phyloP scores from a whole-genome alignment of 768 basidiomycete genomes.

The Pleurotus citrinopileatus region DNA sequence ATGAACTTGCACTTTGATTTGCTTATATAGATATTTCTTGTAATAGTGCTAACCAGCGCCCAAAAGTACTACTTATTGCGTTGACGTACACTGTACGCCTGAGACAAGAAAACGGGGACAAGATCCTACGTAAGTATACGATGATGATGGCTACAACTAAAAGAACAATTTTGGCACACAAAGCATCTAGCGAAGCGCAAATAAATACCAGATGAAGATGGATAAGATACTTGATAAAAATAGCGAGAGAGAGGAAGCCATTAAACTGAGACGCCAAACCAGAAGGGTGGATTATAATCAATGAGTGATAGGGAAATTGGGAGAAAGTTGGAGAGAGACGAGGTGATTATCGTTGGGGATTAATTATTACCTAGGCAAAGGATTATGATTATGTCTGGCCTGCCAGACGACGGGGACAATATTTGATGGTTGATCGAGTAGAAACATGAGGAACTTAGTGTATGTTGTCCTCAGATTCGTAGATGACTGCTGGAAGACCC shows the following conservation, averaged over 20 bases:
- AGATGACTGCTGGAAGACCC: slow-evolving; percentile 13
- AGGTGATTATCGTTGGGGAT: neutral
- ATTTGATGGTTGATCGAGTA: neutral
- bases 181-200: slow-evolving; percentile 8
- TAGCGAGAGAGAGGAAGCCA: slow-evolving; percentile 6
- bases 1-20: neutral
- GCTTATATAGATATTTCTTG: neutral
- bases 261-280: neutral
- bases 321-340: neutral
- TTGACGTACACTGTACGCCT: slow-evolving; percentile 12
- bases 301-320: neutral
- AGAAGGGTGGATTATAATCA: neutral
- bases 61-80: slow-evolving; percentile 2
- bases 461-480: slow-evolving; percentile 14
- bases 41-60: neutral
- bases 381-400: slow-evolving; percentile 10
- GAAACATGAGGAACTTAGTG: neutral
- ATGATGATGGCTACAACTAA: slow-evolving; percentile 5
- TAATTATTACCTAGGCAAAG: slow-evolving; percentile 6
- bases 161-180: slow-evolving; percentile 10
- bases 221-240: slow-evolving; percentile 9
- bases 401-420: neutral
- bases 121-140: neutral
- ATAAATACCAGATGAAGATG: slow-evolving; percentile 13
- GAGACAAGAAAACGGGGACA: neutral